Percentiles rank a stretch among this genome's conserved stretches.
Conservation (phyloP, 1,284 basidiomycete species). For the Veloboletus limbatus region DNA sequence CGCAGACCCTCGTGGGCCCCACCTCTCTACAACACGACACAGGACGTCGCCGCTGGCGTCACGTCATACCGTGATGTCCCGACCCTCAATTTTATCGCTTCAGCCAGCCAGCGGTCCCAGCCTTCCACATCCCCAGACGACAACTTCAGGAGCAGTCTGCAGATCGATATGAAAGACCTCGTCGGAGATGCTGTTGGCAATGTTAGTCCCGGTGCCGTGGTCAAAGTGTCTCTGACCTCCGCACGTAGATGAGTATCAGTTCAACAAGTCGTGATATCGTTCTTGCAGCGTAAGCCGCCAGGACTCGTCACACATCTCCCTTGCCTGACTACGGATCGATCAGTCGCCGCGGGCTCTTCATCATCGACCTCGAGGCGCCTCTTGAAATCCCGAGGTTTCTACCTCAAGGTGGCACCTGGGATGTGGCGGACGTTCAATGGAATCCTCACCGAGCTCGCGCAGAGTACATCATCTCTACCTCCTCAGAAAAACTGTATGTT, state of each 20-base stretch:
- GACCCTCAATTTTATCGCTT: conserved; percentile 17
- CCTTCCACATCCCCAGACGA: conserved; percentile 47
- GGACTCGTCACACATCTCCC: neutral
- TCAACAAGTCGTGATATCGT: conserved; percentile 77
- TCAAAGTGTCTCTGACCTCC: conserved; percentile 2
- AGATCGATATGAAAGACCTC: conserved; percentile 74
- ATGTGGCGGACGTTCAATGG: conserved; percentile 97
- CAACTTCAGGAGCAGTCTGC: conserved; percentile 53
- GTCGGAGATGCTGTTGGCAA: conserved; percentile 82
- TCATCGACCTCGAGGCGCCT: conserved; percentile 90
- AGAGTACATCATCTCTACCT: conserved; percentile 93
- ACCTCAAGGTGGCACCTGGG: conserved; percentile 95
- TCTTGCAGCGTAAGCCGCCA: conserved; percentile 63
- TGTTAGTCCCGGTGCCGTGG: conserved; percentile 42
- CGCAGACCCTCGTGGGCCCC: conserved; percentile 36
- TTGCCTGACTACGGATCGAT: conserved; percentile 6
- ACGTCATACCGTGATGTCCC: conserved; percentile 33
- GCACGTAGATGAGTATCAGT: conserved; percentile 72
- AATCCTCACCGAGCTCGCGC: conserved; percentile 85
- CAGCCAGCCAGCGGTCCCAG: conserved; percentile 16
- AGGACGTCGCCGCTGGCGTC: conserved; percentile 23
- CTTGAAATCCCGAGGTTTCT: conserved; percentile 88
- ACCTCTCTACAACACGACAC: conserved; percentile 27
- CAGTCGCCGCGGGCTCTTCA: conserved; percentile 91
- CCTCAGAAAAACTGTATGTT: conserved; percentile 86